Evolutionary conservation across 768 basidiomycete genomes (phyloP).

Genomic region (Pisolithus microcarpus): DNA sequence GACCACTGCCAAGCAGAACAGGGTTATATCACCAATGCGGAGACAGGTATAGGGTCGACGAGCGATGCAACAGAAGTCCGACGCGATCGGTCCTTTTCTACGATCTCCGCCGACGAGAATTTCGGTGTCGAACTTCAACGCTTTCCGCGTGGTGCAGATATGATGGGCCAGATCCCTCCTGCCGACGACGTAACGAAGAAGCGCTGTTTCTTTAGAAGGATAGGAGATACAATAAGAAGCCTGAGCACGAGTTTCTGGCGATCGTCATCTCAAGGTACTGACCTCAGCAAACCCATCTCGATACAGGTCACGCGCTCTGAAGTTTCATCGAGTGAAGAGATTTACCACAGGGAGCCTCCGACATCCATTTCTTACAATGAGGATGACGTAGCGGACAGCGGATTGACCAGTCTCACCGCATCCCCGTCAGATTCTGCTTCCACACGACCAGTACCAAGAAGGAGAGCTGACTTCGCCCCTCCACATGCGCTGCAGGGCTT

Average conservation of each 20-base stretch:
- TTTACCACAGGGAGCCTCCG: slow-evolving; percentile 27
- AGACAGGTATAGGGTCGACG: slow-evolving; percentile 10
- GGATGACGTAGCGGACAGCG: slow-evolving; percentile 20
- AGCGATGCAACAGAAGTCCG: no score
- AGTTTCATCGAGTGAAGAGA: slow-evolving; percentile 20
- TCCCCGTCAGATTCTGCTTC: slow-evolving; percentile 64
- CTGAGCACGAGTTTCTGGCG: slow-evolving; percentile 56
- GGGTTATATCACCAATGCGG: slow-evolving; percentile 27
- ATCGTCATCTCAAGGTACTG: slow-evolving; percentile 33
- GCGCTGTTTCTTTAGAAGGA: slow-evolving; percentile 56
- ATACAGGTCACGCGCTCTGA: slow-evolving; percentile 19
- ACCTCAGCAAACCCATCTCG: slow-evolving; percentile 55
- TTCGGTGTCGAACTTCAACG: slow-evolving; percentile 45
- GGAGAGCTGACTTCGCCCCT: slow-evolving; percentile 64
- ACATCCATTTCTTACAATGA: slow-evolving; percentile 35
- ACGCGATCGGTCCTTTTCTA: slow-evolving; percentile 2
- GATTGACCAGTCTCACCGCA: slow-evolving; percentile 35
- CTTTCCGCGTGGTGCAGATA: slow-evolving; percentile 36
- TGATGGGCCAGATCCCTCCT: slow-evolving; percentile 24
- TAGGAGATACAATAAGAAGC: slow-evolving; percentile 56
- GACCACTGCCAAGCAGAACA: slow-evolving; percentile 6
- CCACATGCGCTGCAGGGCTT: slow-evolving; percentile 35
- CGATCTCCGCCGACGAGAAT: slow-evolving; percentile 13
- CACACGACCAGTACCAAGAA: slow-evolving; percentile 56
- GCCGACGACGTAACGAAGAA: slow-evolving; percentile 60